These are phyloP conservation scores for Pichia exigua DNA, from an alignment of 805 yeast species.

Conservation along the genomic window DNA sequence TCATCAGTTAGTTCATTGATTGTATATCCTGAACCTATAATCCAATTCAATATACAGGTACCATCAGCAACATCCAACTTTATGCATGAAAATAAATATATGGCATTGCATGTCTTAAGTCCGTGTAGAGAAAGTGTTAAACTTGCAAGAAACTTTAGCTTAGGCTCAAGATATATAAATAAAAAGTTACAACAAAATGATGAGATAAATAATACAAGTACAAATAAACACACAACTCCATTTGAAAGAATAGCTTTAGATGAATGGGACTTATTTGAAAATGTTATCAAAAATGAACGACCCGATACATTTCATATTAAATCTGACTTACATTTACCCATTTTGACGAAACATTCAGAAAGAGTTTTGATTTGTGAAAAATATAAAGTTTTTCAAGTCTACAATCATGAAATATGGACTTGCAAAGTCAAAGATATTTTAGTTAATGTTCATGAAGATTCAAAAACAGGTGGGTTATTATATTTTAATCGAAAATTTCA, in stretches of 20 bases:
- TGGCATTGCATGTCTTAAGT: conserved; percentile 71
- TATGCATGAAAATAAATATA: conserved; percentile 46
- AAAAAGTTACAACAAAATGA: conserved; percentile 15
- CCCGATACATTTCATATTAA: conserved; percentile 13
- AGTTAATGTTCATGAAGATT: conserved; percentile 22
- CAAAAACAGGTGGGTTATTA: conserved; percentile 53
- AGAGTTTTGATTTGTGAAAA: conserved; percentile 56
- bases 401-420: conserved; percentile 88
- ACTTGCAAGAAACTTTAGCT: conserved; percentile 58
- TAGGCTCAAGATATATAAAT: conserved; percentile 45
- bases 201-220: conserved; percentile 11
- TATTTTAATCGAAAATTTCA: conserved; percentile 61
- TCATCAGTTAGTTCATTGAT: conserved; percentile 83
- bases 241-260: conserved; percentile 35
- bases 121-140: conserved; percentile 49
- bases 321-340: conserved; percentile 38
- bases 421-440: conserved; percentile 62
- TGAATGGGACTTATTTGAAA: conserved; percentile 31
- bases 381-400: conserved; percentile 46
- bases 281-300: conserved; percentile 9
- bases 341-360: conserved; percentile 46
- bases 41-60: conserved; percentile 79
- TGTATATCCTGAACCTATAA: conserved; percentile 64
- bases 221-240: conserved; percentile 38
- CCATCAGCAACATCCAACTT: conserved; percentile 76